Conservation (phyloP, 2,329 filamentous ascomycete species). For the Mariannaea sp. region DNA sequence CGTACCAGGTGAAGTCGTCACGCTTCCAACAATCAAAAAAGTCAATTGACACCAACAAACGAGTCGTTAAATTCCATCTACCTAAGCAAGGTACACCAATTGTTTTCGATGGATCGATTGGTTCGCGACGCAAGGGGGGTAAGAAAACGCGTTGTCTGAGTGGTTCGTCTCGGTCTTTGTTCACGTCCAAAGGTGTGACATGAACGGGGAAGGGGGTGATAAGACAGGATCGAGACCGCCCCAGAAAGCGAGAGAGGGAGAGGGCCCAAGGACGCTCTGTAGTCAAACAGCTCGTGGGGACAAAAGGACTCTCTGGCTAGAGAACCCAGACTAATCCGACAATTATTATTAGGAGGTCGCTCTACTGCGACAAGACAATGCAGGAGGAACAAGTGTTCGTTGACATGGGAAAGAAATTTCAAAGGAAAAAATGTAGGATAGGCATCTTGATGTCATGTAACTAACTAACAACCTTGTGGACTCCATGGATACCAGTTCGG, state of each 20-base stretch:
- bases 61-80: slow-evolving; percentile 13
- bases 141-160: background rate
- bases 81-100: slow-evolving; percentile 20
- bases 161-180: background rate
- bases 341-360: background rate
- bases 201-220: background rate
- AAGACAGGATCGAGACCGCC: slow-evolving; percentile 7
- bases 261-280: too few relatives aligned
- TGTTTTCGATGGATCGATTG: slow-evolving; percentile 24
- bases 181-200: background rate
- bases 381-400: slow-evolving; percentile 7
- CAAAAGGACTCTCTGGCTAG: slow-evolving; percentile 8
- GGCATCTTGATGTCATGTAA: slow-evolving; percentile 24
- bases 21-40: background rate
- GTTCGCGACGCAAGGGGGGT: slow-evolving; percentile 29
- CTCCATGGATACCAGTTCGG: too few relatives aligned
- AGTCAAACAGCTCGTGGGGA: too few relatives aligned
- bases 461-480: too few relatives aligned
- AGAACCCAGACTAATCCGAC: background rate
- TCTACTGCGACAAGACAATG: background rate
- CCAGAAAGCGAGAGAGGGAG: background rate
- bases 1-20: background rate
- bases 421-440: slow-evolving; percentile 11
- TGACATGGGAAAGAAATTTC: slow-evolving; percentile 14
- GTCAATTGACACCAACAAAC: background rate